Base-by-base conservation (phyloP, 768 basidiomycete genomes). In the Amanita exitialis region DNA sequence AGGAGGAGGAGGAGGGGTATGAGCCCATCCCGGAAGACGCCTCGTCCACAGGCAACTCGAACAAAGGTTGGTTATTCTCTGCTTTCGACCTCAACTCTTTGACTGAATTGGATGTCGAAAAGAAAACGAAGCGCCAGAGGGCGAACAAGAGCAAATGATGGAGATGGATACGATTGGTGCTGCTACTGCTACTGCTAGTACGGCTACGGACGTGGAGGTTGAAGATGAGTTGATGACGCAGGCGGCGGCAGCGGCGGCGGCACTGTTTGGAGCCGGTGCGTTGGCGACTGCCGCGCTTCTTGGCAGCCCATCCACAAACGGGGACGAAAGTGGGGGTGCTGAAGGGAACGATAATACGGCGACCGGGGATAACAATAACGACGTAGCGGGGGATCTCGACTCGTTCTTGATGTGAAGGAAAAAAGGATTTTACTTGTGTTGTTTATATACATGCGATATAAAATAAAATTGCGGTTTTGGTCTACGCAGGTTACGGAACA, bases 1-100 rank as follows among this genome's bases (percentile, higher is more conserved):
- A 54, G 6, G 44, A 56, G 12, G 59, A 51, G 6, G 57, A 52
- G 8, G 55, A 55, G 4, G 47, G 56, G n/a, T 57, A 51, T 4
- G 59, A 30, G 13, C 32, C 23, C 13, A 51, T 51, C 30, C 50
- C 43, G 34, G 49, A 51, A 15, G 50, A 51, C 34, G 21, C 18
- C 3, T 43, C 41, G n/a, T 51, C 50, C 15, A 30, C 44, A 12
- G 42, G 50, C 9, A 51, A 51, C 34, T 51, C 50, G 16, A 51
- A 51, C 28, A 51, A 51, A 51, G 50, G 50, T 51, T 4, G n/a
- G 21, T 32, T 32, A 18, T n/a, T 20, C 37, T 8, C 21, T 35
- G 4, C 15, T 21, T 23, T 35, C 4, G 30, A 13, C n/a, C 16
- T 20, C 27, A 13, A 1, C 6, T 39, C 6, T 20, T 28, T 8